phyloP scores from a whole-genome alignment of 2,329 filamentous ascomycete genomes.

The Xylaria arbuscula region DNA sequence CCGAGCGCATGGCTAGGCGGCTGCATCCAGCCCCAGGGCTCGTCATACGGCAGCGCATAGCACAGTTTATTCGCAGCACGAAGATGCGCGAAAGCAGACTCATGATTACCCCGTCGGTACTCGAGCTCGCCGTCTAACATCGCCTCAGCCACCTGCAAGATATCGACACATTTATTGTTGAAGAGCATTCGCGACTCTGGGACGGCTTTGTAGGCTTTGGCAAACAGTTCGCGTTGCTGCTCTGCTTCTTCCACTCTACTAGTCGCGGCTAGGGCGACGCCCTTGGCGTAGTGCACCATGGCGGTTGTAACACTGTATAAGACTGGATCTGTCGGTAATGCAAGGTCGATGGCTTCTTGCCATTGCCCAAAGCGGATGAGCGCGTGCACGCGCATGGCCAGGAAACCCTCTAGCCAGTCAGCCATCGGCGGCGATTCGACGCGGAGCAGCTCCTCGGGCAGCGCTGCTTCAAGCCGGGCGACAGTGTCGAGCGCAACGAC shows the following conservation, averaged over 20 bases:
- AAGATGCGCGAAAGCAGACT: slow-evolving; percentile 69
- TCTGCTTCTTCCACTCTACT: slow-evolving; percentile 66
- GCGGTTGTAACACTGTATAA: slow-evolving; percentile 78
- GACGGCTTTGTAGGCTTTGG: slow-evolving; percentile 62
- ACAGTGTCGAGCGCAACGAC: slow-evolving; percentile 71
- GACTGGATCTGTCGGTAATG: slow-evolving; percentile 65
- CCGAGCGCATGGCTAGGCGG: slow-evolving; percentile 77
- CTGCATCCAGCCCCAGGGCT: slow-evolving; percentile 86
- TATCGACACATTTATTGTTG: slow-evolving; percentile 73
- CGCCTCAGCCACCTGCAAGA: slow-evolving; percentile 70
- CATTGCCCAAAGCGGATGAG: slow-evolving; percentile 79
- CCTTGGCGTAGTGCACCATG: slow-evolving; percentile 74
- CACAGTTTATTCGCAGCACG: slow-evolving; percentile 68
- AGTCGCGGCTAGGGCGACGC: slow-evolving; percentile 71
- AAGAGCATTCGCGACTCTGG: slow-evolving; percentile 72
- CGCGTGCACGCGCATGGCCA: slow-evolving; percentile 74
- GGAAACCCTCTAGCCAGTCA: slow-evolving; percentile 79
- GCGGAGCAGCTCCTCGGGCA: slow-evolving; percentile 72
- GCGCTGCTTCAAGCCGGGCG: slow-evolving; percentile 66
- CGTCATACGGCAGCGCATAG: slow-evolving; percentile 74
- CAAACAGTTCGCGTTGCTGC: slow-evolving; percentile 62
- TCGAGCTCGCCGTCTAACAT: slow-evolving; percentile 81
- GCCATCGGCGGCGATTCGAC: slow-evolving; percentile 78
- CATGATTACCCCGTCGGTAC: slow-evolving; percentile 71
- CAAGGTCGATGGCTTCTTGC: slow-evolving; percentile 70